These are phyloP conservation scores for Penicillium odoratum DNA, from an alignment of 495 filamentous ascomycete species.

Conservation along the genomic window DNA sequence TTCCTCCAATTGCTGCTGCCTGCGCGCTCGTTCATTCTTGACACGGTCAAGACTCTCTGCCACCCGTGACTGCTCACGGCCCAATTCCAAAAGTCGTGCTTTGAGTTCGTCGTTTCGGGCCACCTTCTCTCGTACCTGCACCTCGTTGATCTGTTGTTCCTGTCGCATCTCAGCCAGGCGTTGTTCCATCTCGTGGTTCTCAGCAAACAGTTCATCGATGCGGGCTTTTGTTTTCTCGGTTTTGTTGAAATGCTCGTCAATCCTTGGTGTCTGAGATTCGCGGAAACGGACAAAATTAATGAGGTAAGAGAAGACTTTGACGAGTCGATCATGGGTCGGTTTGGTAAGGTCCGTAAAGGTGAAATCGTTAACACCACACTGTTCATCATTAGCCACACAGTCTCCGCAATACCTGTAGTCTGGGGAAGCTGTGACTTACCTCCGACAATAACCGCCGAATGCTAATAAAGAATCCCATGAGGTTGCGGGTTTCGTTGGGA, in stretches of 20 bases:
- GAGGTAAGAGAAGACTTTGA: conserved; percentile 90
- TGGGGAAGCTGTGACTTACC: conserved; percentile 31
- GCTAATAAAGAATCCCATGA: conserved; percentile 89
- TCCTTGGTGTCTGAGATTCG: conserved; percentile 79
- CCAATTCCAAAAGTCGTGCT: conserved; percentile 71
- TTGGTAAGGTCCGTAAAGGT: conserved; percentile 86
- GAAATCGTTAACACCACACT: conserved; percentile 91
- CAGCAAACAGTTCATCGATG: conserved; percentile 80
- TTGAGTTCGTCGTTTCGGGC: conserved; percentile 83
- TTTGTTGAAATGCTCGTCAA: conserved; percentile 90
- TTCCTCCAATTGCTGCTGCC: conserved; percentile 74
- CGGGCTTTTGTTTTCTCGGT: conserved; percentile 78
- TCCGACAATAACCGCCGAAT: conserved; percentile 74
- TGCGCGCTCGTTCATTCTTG: conserved; percentile 67
- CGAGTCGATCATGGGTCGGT: conserved; percentile 82
- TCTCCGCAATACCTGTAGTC: neutral
- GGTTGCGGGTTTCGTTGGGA: conserved; percentile 79
- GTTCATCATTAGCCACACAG: neutral
- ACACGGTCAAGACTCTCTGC: conserved; percentile 74
- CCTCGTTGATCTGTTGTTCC: conserved; percentile 73
- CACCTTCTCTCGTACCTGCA: conserved; percentile 75
- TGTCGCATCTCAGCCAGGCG: conserved; percentile 78
- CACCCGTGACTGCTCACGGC: conserved; percentile 73
- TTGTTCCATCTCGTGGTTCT: conserved; percentile 83
- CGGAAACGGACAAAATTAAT: conserved; percentile 99